Evolutionary conservation across 2,329 filamentous ascomycete species (phyloP).

Genomic region (Aureobasidium sp.): DNA sequence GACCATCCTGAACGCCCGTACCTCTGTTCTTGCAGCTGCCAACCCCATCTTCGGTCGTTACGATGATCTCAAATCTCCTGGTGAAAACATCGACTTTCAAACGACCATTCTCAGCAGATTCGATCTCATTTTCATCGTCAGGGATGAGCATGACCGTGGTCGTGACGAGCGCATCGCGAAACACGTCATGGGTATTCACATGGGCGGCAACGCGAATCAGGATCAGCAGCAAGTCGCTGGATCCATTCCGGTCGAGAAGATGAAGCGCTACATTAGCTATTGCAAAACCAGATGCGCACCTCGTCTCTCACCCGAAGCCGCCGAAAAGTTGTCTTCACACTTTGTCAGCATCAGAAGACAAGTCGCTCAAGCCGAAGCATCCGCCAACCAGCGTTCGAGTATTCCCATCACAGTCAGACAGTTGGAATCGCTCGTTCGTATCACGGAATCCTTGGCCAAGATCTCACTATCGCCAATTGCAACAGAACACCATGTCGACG

Average conservation of each 20-base stretch:
- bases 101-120: slow-evolving; percentile 97
- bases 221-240: slow-evolving; percentile 72
- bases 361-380: slow-evolving; percentile 83
- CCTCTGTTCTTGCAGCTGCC: slow-evolving; percentile 88
- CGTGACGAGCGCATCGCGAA: slow-evolving; percentile 91
- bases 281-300: slow-evolving; percentile 95
- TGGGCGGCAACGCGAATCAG: slow-evolving; percentile 83
- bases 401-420: slow-evolving; percentile 98
- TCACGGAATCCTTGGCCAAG: slow-evolving; percentile 93
- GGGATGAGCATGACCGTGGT: slow-evolving; percentile 82
- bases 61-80: slow-evolving; percentile 94
- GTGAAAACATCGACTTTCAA: slow-evolving; percentile 98
- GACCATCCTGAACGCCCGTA: slow-evolving; percentile 92
- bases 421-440: slow-evolving; percentile 92
- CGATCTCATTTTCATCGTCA: slow-evolving; percentile 99
- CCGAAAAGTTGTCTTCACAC: slow-evolving; percentile 92
- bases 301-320: slow-evolving; percentile 79
- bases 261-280: slow-evolving; percentile 95
- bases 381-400: slow-evolving; percentile 81
- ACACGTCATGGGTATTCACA: slow-evolving; percentile 96
- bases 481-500: slow-evolving; percentile 86
- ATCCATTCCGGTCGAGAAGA: slow-evolving; percentile 90
- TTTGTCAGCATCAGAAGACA: slow-evolving; percentile 95
- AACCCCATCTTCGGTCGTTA: slow-evolving; percentile 98
- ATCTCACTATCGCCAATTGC: slow-evolving; percentile 78